A percentile compares a stretch with the other conserved stretches of the same genome.
These are phyloP conservation scores for Vanrija humicola DNA, from an alignment of 1,284 basidiomycete species.

Conservation along the genomic window DNA sequence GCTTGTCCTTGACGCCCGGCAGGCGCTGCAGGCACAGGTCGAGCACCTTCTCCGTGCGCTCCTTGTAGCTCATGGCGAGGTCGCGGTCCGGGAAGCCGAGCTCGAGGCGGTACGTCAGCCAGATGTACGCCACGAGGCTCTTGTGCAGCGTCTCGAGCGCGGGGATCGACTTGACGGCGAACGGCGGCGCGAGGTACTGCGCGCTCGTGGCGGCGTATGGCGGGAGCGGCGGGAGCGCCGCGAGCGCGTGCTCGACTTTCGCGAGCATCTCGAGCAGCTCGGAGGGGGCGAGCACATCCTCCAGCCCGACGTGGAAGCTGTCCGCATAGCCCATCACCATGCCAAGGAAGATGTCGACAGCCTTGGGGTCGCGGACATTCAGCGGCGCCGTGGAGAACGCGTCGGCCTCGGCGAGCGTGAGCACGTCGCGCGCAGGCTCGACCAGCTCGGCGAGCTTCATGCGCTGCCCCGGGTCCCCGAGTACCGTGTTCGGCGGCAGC, in stretches of 20 bases:
- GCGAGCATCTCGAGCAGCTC: slow-evolving; percentile 53
- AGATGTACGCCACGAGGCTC: slow-evolving; percentile 75
- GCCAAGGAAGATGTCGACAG: slow-evolving; percentile 42
- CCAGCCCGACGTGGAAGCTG: slow-evolving; percentile 46
- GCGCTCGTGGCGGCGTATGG: slow-evolving; percentile 15
- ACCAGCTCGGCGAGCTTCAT: slow-evolving; percentile 51
- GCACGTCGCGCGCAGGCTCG: slow-evolving; percentile 48
- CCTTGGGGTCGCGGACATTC: slow-evolving; percentile 50
- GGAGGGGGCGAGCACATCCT: slow-evolving; percentile 42
- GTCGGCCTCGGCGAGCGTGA: slow-evolving; percentile 57
- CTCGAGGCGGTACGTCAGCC: slow-evolving; percentile 76
- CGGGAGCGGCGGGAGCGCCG: slow-evolving; percentile 29
- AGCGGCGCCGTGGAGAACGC: slow-evolving; percentile 53
- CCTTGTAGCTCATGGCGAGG: slow-evolving; percentile 58
- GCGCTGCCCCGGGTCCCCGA: slow-evolving; percentile 45
- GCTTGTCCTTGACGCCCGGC: slow-evolving; percentile 37
- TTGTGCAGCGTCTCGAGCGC: slow-evolving; percentile 79
- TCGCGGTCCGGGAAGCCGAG: slow-evolving; percentile 65
- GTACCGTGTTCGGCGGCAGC: slow-evolving; percentile 54
- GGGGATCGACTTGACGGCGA: slow-evolving; percentile 38
- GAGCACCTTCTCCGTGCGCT: slow-evolving; percentile 64
- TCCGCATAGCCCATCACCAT: slow-evolving; percentile 48
- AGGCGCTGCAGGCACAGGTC: slow-evolving; percentile 52
- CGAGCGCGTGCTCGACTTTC: slow-evolving; percentile 49
- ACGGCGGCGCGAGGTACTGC: slow-evolving; percentile 18